phyloP scores from a whole-genome alignment of 768 basidiomycete species.

The Hygrophorus pudorinus region DNA sequence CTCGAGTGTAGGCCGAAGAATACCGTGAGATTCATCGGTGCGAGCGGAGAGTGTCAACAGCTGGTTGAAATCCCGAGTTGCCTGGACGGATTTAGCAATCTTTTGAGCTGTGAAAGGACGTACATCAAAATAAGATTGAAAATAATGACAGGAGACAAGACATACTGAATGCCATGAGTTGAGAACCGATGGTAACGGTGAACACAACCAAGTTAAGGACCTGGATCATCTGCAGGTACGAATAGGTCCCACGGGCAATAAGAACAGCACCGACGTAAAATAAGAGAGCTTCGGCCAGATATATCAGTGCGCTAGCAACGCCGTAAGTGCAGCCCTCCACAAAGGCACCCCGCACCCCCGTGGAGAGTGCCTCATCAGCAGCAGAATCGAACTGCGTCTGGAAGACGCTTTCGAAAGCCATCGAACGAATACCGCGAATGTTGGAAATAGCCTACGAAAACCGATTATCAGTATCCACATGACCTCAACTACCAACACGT shows the following conservation, averaged over 20 bases:
- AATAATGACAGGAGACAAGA: constrained; percentile 13
- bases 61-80: constrained; percentile 67
- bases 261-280: constrained; percentile 90
- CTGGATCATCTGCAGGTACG: constrained; percentile 83
- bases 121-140: neutral
- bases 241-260: constrained; percentile 70
- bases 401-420: constrained; percentile 75
- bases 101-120: constrained; percentile 39
- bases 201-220: constrained; percentile 89
- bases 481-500: constrained; percentile 1
- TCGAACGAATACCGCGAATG: constrained; percentile 77
- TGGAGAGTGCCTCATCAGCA: constrained; percentile 45
- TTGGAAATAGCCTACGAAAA: constrained; percentile 58
- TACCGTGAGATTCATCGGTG: constrained; percentile 67
- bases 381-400: constrained; percentile 57
- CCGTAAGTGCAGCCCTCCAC: constrained; percentile 81
- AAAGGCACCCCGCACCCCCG: constrained; percentile 76
- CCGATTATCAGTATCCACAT: constrained; percentile 4
- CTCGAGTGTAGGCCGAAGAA: constrained; percentile 50
- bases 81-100: constrained; percentile 81
- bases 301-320: constrained; percentile 73
- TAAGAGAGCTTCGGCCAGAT: constrained; percentile 81
- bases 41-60: constrained; percentile 51
- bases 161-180: constrained; percentile 88
- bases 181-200: constrained; percentile 83